These are phyloP conservation scores for Colletotrichum godetiae DNA, from an alignment of 2,329 filamentous ascomycete species.

Conservation along the genomic window DNA sequence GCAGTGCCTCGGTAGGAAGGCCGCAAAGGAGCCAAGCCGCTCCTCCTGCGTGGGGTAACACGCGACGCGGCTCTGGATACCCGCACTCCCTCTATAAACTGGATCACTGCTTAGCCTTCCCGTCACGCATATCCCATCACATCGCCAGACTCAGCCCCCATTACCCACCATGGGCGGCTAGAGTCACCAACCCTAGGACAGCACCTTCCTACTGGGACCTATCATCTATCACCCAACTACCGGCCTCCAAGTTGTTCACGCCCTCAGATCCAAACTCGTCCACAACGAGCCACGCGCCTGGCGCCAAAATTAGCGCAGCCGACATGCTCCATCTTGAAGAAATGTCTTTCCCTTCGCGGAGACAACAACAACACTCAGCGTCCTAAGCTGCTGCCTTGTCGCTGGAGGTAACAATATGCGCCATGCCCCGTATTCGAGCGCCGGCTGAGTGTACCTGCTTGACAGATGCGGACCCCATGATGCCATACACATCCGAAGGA, in stretches of 20 bases:
- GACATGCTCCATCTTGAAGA: neutral
- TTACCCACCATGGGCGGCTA: slow-evolving; percentile 24
- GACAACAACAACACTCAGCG: neutral
- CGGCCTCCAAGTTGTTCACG: neutral
- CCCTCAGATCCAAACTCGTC: neutral
- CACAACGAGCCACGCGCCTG: slow-evolving; percentile 9
- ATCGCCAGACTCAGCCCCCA: slow-evolving; percentile 33
- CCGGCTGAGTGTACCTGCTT: slow-evolving; percentile 8
- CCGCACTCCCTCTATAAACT: slow-evolving; percentile 27
- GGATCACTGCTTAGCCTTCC: slow-evolving; percentile 31
- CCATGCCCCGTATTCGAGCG: slow-evolving; percentile 7
- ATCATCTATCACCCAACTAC: neutral
- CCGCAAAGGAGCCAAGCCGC: slow-evolving; percentile 14
- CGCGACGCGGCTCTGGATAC: slow-evolving; percentile 36
- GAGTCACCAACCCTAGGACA: neutral
- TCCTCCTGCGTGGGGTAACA: slow-evolving; percentile 28
- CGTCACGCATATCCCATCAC: slow-evolving; percentile 32
- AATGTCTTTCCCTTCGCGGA: neutral
- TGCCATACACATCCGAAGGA: neutral
- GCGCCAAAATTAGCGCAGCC: slow-evolving; percentile 34
- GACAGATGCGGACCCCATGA: neutral
- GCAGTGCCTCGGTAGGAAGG: slow-evolving; percentile 15
- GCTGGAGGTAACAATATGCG: neutral
- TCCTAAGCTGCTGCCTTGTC: neutral
- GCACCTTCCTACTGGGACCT: neutral